A percentile compares a stretch with the other conserved stretches of the same genome.
These are phyloP conservation scores for Telopea speciosissima DNA, from an alignment of 177 flowering plant species.

Conservation along the genomic window DNA sequence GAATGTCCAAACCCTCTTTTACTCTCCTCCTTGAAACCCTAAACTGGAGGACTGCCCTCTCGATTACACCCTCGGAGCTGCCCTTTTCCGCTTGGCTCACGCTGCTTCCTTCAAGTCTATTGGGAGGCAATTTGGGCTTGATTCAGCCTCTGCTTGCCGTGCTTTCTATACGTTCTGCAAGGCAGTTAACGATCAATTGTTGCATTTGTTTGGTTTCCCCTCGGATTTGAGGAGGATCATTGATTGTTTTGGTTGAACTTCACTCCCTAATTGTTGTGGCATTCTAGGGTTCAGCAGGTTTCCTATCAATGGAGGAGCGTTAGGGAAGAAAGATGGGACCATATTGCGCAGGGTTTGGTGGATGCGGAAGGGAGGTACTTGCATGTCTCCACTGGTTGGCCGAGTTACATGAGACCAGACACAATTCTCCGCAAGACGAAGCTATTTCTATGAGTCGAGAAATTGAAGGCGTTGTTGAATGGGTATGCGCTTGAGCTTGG, in stretches of 20 bases:
- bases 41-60: constrained; percentile 29
- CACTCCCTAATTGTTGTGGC: constrained; percentile 70
- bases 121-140: constrained; percentile 47
- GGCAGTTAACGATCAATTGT: too few species aligned
- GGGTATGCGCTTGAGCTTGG: constrained; percentile 33
- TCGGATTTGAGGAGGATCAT: too few species aligned
- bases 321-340: constrained; percentile 41
- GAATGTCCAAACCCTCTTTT: too few species aligned
- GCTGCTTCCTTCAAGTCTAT: constrained; percentile 40
- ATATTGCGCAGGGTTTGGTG: constrained; percentile 68
- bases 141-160: too few species aligned
- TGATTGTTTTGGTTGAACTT: constrained; percentile 48
- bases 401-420: constrained; percentile 35
- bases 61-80: constrained; percentile 38
- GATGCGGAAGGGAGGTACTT: constrained; percentile 74
- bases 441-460: constrained; percentile 46
- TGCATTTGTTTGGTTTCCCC: too few species aligned
- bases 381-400: constrained; percentile 91
- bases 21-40: constrained; percentile 38
- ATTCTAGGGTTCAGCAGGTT: constrained; percentile 45
- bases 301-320: constrained; percentile 24
- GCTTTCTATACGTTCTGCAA: too few species aligned
- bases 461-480: constrained; percentile 42
- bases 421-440: constrained; percentile 39
- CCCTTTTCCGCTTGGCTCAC: constrained; percentile 58